These are phyloP conservation scores for Limonium bicolor DNA, from an alignment of 148 eudicot species.

Conservation along the genomic window DNA sequence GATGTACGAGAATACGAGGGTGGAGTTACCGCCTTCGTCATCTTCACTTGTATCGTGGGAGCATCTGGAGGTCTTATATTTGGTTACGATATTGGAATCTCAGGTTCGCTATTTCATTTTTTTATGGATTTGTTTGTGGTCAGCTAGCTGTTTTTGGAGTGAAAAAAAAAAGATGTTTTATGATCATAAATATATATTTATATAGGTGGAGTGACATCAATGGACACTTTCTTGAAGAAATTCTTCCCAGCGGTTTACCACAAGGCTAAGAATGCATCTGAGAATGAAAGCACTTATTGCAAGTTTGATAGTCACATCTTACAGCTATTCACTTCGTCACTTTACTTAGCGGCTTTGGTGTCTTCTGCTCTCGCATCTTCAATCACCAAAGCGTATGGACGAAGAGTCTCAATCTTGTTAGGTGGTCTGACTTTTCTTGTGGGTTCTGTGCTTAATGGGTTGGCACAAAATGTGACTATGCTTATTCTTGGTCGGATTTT, in stretches of 20 bases:
- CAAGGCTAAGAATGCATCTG: background rate
- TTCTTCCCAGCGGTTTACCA: slow-evolving; percentile 23
- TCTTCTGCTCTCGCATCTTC: slow-evolving; percentile 41
- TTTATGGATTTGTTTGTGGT: background rate
- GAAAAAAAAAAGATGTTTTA: background rate
- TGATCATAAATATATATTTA: background rate
- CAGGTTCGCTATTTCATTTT: background rate
- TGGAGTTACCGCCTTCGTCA: no score
- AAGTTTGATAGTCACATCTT: slow-evolving; percentile 45
- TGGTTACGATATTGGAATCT: slow-evolving; percentile 32
- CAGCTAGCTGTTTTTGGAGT: background rate
- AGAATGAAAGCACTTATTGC: slow-evolving; percentile 42
- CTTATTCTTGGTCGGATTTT: slow-evolving; percentile 55
- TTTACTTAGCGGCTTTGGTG: slow-evolving; percentile 37
- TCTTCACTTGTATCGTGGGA: background rate
- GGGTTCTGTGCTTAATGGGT: slow-evolving; percentile 34
- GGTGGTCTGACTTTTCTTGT: slow-evolving; percentile 32
- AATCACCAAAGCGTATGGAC: slow-evolving; percentile 31
- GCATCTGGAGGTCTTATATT: slow-evolving; percentile 20
- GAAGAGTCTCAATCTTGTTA: slow-evolving; percentile 32
- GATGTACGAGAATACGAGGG: no score
- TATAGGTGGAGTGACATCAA: slow-evolving; percentile 42
- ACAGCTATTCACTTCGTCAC: slow-evolving; percentile 45
- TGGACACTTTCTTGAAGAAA: slow-evolving; percentile 20
- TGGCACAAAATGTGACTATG: slow-evolving; percentile 34